Conservation (phyloP, 108 stramenopile species). For the Skeletonema grethae region DNA sequence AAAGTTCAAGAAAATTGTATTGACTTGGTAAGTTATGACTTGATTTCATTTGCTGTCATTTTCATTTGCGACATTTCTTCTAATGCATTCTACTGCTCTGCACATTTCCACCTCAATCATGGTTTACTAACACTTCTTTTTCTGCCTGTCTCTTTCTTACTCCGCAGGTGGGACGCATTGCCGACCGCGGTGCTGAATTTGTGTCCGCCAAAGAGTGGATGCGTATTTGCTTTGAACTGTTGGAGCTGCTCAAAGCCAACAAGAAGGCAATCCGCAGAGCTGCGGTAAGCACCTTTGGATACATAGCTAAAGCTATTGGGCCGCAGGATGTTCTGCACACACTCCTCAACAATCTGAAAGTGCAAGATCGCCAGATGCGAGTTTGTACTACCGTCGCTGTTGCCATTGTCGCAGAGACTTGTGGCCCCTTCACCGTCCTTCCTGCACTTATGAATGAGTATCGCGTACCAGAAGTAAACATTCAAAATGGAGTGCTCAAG, state of each 20-base stretch:
- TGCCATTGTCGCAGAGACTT: conserved; percentile 99
- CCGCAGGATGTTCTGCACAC: conserved; percentile 99
- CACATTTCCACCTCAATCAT: conserved; percentile 15
- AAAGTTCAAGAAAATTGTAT: conserved; percentile 99
- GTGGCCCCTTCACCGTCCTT: conserved; percentile 98
- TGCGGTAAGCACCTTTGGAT: conserved; percentile 98
- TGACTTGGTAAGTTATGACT: conserved; percentile 68
- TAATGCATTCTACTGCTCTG: conserved; percentile 7
- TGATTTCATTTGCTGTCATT: conserved; percentile 8
- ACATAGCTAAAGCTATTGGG: conserved; percentile 99
- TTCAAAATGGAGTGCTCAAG: conserved; percentile 99
- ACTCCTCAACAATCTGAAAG: conserved; percentile 97
- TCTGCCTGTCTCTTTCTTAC: conserved; percentile 5
- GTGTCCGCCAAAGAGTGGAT: conserved; percentile 99
- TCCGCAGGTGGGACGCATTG: conserved; percentile 92
- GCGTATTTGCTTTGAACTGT: conserved; percentile 99
- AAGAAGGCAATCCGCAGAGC: conserved; percentile 98
- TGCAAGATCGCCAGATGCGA: conserved; percentile 98
- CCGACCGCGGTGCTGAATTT: conserved; percentile 96
- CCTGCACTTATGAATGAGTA: conserved; percentile 99
- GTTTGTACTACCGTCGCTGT: conserved; percentile 99
- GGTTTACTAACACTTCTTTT: conserved; percentile 56
- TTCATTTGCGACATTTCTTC: conserved; percentile 10
- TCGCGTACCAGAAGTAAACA: conserved; percentile 97
- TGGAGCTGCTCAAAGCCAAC: conserved; percentile 98